These are phyloP conservation scores for Magnaporthiopsis poae DNA, from an alignment of 2,329 filamentous ascomycete genomes.

Conservation along the genomic window DNA sequence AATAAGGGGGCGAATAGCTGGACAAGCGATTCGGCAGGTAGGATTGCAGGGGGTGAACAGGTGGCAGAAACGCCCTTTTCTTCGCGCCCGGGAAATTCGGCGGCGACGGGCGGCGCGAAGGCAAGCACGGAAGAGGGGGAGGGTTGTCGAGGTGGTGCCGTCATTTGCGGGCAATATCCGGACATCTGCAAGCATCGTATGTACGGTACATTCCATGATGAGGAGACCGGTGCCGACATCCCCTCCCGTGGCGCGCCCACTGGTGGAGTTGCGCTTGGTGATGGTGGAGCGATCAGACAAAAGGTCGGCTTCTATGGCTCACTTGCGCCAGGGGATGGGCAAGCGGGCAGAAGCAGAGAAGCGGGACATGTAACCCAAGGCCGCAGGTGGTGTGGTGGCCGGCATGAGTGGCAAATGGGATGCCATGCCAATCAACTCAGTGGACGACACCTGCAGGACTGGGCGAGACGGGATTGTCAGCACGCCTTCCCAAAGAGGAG, in stretches of 20 bases:
- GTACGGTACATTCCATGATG: not conserved
- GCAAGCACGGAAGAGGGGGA: too few species aligned
- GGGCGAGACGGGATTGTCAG: too few species aligned
- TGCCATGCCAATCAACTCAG: too few species aligned
- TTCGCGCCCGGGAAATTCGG: too few species aligned
- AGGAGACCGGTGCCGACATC: not conserved
- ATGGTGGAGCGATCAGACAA: too few species aligned
- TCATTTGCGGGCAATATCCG: not conserved
- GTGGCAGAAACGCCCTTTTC: too few species aligned
- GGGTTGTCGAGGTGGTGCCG: not conserved
- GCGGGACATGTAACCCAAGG: not conserved
- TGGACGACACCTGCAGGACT: too few species aligned
- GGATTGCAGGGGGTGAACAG: not conserved
- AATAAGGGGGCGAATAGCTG: not conserved
- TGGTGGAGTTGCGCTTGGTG: not conserved
- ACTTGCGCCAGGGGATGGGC: not conserved
- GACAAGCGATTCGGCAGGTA: not conserved
- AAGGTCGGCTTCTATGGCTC: too few species aligned
- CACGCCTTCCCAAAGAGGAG: not conserved
- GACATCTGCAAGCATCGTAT: not conserved
- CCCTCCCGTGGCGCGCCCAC: not conserved
- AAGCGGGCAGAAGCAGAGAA: not conserved
- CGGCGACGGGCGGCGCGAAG: too few species aligned
- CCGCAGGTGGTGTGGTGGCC: not conserved
- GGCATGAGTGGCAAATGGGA: not conserved